Conservation (phyloP, 805 yeast species). For the Wickerhamiella parazyma region DNA sequence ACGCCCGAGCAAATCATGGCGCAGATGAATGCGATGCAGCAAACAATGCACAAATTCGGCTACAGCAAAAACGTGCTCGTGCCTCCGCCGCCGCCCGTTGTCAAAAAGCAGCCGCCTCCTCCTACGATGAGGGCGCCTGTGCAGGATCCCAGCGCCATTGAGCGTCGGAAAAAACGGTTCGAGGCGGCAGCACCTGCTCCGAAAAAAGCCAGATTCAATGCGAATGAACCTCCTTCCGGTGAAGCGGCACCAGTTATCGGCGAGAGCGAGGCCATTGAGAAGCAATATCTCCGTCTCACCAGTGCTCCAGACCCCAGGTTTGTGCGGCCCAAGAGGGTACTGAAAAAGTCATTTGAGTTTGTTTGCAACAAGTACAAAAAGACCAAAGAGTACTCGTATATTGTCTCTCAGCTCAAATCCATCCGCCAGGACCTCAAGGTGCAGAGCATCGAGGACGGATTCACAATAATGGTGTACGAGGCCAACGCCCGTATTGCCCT, state of each 20-base stretch:
- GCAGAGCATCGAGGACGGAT: constrained; percentile 67
- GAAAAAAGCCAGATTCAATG: neutral
- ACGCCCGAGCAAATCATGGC: neutral
- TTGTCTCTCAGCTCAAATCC: constrained; percentile 83
- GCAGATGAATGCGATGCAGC: neutral
- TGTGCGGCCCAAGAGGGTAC: constrained; percentile 59
- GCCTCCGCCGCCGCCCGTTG: too few species aligned
- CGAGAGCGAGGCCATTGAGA: constrained; percentile 50
- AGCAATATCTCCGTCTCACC: constrained; percentile 69
- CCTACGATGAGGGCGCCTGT: neutral
- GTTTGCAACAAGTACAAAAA: constrained; percentile 41
- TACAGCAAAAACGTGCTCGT: neutral
- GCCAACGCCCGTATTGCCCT: constrained; percentile 79
- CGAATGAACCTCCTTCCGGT: neutral
- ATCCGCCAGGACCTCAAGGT: constrained; percentile 88
- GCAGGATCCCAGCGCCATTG: neutral
- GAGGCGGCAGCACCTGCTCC: neutral
- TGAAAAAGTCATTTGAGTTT: constrained; percentile 42
- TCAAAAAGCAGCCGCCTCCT: neutral
- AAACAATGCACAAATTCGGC: neutral
- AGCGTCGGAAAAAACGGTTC: constrained; percentile 1
- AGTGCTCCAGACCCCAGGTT: constrained; percentile 78
- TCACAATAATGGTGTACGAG: constrained; percentile 70
- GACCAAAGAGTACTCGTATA: constrained; percentile 52
- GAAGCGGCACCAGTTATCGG: constrained; percentile 40